Percentiles rank a stretch among this genome's conserved stretches.
Evolutionary conservation across 371 early-diverging fungal species (phyloP).

Genomic region (Chytridium lagenaria): DNA sequence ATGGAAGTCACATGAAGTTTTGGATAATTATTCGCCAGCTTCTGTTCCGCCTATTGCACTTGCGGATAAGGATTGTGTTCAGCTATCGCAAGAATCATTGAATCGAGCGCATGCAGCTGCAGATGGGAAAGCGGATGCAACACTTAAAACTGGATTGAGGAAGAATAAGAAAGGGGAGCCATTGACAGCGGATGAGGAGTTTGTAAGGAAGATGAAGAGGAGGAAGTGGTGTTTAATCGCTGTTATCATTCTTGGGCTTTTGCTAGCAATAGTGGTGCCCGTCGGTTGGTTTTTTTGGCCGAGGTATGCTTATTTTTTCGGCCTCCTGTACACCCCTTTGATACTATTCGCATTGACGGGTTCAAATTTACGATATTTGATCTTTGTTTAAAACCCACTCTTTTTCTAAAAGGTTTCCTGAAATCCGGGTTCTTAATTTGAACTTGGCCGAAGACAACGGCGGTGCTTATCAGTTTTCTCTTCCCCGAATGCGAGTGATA

Average conservation of each 20-base stretch:
- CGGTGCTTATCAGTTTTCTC: slow-evolving; percentile 22
- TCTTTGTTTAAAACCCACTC: too few species aligned
- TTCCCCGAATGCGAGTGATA: slow-evolving; percentile 18
- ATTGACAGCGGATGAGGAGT: too few species aligned
- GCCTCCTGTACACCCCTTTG: not conserved
- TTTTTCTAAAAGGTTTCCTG: slow-evolving; percentile 6
- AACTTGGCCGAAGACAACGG: not conserved
- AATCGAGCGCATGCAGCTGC: too few species aligned
- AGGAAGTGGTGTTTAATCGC: slow-evolving; percentile 20
- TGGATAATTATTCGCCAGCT: too few species aligned
- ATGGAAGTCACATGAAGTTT: too few species aligned
- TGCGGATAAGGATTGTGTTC: too few species aligned
- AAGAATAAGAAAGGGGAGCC: too few species aligned
- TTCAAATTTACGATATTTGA: too few species aligned
- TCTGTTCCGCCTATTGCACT: too few species aligned
- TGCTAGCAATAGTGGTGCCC: slow-evolving; percentile 23
- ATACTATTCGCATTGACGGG: not conserved
- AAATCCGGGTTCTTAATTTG: slow-evolving; percentile 10
- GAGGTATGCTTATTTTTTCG: slow-evolving; percentile 16
- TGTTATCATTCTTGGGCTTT: slow-evolving; percentile 20
- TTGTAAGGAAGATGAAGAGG: not conserved
- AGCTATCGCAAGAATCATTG: too few species aligned
- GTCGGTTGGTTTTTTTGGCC: slow-evolving; percentile 34
- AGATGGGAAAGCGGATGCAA: too few species aligned
- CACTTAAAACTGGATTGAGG: too few species aligned